Percentiles rank a stretch among this genome's conserved stretches.
These are phyloP conservation scores for Echria macrotheca DNA, from an alignment of 495 filamentous ascomycete genomes.

Conservation along the genomic window DNA sequence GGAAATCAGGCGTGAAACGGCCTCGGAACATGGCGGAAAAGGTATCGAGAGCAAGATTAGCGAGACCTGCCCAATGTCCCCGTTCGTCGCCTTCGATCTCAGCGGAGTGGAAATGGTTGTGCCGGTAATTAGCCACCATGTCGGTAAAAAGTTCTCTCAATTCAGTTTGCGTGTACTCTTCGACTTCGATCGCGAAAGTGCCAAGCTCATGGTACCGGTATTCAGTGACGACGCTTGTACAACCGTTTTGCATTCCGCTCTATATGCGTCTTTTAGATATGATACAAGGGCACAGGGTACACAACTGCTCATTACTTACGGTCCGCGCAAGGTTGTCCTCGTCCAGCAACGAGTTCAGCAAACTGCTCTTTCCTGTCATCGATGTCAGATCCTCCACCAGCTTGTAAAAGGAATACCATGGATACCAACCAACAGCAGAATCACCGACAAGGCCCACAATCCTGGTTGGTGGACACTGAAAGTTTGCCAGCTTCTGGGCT, in stretches of 20 bases:
- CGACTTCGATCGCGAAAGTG: conserved; percentile 29
- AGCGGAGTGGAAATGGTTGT: conserved; percentile 16
- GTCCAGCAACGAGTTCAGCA: conserved; percentile 38
- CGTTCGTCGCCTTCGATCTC: conserved; percentile 14
- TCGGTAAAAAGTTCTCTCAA: conserved; percentile 26
- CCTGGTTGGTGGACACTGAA: conserved; percentile 30
- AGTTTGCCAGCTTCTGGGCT: conserved; percentile 24
- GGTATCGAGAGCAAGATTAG: conserved; percentile 22
- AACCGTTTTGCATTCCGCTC: conserved; percentile 33
- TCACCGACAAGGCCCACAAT: conserved; percentile 39
- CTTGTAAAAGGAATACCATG: neutral
- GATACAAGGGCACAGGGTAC: neutral
- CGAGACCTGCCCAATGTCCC: conserved; percentile 16
- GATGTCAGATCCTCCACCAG: neutral
- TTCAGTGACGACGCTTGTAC: conserved; percentile 40
- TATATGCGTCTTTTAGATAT: conserved; percentile 6
- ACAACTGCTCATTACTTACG: conserved; percentile 19
- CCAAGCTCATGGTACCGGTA: conserved; percentile 31
- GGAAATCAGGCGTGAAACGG: conserved; percentile 5
- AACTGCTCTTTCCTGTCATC: conserved; percentile 33
- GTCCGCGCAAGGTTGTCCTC: conserved; percentile 22
- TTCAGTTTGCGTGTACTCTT: conserved; percentile 28
- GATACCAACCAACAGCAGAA: conserved; percentile 30
- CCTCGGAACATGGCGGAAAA: conserved; percentile 23
- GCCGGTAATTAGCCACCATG: conserved; percentile 29